Evolutionary conservation across 2,329 filamentous ascomycete genomes (phyloP), one percentile per base, ranked within the genome.

Genomic region (Fusarium ambrosium): DNA sequence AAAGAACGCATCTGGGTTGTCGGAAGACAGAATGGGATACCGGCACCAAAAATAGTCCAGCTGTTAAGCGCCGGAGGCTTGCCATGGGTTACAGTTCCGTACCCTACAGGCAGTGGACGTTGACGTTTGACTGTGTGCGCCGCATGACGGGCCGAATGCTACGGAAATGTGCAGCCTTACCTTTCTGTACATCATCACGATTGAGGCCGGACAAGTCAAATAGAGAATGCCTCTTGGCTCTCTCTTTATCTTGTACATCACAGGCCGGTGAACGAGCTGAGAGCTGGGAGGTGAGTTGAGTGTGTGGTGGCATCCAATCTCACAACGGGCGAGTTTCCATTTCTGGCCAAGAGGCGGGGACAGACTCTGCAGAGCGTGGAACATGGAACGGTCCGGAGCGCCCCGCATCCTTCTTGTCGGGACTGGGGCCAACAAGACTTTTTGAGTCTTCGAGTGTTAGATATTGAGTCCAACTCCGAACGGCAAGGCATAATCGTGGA

Each of bases 341-440:
- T 66, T 78, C 51, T 39, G 68, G 75, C 65, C 65, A 76, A 67
- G 71, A 73, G 66, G 71, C 68, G 73, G 76, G 76, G 75, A 55
- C 34, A 27, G 66, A 63, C 22, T 37, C 62, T 41, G 22, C 20
- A 41, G 41, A 51, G 32, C 60, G 59, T 63, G 61, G 63, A 66
- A 64, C 60, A 53, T 68, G 60, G 66, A 73, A 68, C 70, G 71
- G 71, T 64, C 65, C 71, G 68, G 66, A 43, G 64, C 64, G 72
- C 71, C 71, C 71, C 68, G 34, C 68, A 62, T 55, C 61, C 36
- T 48, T 43, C 64, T 58, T 48, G 20, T 61, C 59, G 59, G 71
- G 66, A 65, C 36, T 20, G 14, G 27, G 29, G 13, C 34, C 55
- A 39, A 59, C 34, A 45, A 51, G 45, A 69, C 32, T 53, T 22